phyloP scores from a whole-genome alignment of 139 green algal species.

The Chlamydomonas schloesseri region DNA sequence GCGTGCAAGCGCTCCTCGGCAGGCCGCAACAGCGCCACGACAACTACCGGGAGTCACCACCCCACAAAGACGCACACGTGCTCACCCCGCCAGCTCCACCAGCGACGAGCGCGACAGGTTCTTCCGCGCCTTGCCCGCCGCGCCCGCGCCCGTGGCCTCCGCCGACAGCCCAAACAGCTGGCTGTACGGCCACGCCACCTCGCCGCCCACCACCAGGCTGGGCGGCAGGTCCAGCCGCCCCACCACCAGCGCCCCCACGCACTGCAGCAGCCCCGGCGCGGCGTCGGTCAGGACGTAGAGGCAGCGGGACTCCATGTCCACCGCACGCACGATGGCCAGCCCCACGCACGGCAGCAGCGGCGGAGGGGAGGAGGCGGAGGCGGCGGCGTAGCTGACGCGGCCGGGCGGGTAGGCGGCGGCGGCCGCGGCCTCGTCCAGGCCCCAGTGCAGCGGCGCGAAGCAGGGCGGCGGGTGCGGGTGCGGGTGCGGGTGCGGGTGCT shows the following conservation, averaged over 20 bases:
- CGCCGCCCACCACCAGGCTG: conserved; percentile 64
- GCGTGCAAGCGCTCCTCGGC: too few relatives aligned
- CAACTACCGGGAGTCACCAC: too few relatives aligned
- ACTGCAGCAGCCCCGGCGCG: conserved; percentile 47
- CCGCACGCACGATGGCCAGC: conserved; percentile 76
- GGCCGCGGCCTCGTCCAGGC: background rate
- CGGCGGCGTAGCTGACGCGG: conserved; percentile 6
- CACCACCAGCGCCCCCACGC: conserved; percentile 67
- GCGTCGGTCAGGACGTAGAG: conserved; percentile 77
- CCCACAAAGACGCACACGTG: too few relatives aligned
- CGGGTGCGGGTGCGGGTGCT: too few relatives aligned
- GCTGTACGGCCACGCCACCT: conserved; percentile 44
- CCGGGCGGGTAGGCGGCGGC: conserved; percentile 17
- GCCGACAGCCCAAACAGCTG: conserved; percentile 69
- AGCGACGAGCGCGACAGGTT: conserved; percentile 70
- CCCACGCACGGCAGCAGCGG: conserved; percentile 73
- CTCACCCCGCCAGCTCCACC: conserved; percentile 36
- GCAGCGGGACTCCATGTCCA: conserved; percentile 56
- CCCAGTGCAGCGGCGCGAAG: background rate
- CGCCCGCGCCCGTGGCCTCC: conserved; percentile 71
- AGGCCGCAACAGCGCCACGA: too few relatives aligned
- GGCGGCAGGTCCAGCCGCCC: conserved; percentile 78
- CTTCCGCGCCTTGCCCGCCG: conserved; percentile 69
- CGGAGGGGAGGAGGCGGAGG: background rate
- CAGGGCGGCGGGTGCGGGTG: too few relatives aligned